A percentile compares a stretch with the other conserved stretches of the same genome.
Evolutionary conservation across 805 yeast genomes (phyloP).

Genomic region (Sugiyamaella qingdaonensis): DNA sequence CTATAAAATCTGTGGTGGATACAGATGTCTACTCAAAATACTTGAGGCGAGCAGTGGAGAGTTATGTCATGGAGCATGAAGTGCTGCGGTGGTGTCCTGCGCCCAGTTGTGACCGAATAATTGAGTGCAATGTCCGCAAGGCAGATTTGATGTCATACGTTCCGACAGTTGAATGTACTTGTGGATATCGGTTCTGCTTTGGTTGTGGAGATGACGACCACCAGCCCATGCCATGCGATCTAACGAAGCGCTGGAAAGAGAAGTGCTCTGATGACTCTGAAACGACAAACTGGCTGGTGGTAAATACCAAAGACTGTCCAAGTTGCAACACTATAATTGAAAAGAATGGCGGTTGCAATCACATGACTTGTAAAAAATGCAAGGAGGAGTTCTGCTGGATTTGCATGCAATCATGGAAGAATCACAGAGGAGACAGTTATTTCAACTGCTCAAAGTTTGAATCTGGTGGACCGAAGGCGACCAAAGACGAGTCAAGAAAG

Average conservation of each 20-base stretch:
- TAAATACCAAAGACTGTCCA: conserved; percentile 84
- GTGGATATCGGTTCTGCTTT: conserved; percentile 72
- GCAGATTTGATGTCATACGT: conserved; percentile 33
- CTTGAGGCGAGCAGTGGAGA: conserved; percentile 28
- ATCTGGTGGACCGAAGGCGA: conserved; percentile 11
- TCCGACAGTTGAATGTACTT: conserved; percentile 67
- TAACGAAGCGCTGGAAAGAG: conserved; percentile 66
- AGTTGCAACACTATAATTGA: conserved; percentile 76
- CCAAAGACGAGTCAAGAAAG: conserved; percentile 27
- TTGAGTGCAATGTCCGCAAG: conserved; percentile 38
- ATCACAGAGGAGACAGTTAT: conserved; percentile 53
- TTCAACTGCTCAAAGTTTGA: conserved; percentile 64
- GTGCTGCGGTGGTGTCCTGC: conserved; percentile 76
- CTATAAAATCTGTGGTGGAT: conserved; percentile 37
- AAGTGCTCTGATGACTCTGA: conserved; percentile 85
- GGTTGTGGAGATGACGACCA: conserved; percentile 73
- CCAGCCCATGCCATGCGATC: conserved; percentile 74
- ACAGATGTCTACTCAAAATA: conserved; percentile 24
- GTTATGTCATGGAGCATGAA: conserved; percentile 49
- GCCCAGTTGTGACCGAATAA: conserved; percentile 65
- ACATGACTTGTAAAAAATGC: conserved; percentile 85
- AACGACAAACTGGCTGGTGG: conserved; percentile 79
- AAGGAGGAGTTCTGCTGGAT: conserved; percentile 87
- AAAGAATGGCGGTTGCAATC: conserved; percentile 96
- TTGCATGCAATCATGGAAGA: conserved; percentile 71